Percentiles rank a stretch among this genome's conserved stretches.
Conservation (phyloP, 2,329 filamentous ascomycete genomes). For the Fusarium multiceps region DNA sequence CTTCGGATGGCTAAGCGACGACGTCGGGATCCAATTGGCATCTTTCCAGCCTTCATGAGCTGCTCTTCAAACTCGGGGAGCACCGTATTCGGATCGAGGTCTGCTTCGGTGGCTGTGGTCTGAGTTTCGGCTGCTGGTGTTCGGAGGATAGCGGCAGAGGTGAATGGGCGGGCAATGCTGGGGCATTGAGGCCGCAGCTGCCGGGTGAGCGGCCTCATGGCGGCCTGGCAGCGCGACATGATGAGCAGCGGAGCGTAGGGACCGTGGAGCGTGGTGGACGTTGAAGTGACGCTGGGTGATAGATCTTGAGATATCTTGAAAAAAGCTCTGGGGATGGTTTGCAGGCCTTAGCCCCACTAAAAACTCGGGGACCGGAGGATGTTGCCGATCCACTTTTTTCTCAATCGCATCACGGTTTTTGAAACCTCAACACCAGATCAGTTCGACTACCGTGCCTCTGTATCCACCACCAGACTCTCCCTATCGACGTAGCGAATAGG, state of each 20-base stretch:
- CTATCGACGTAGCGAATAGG: conserved; percentile 2
- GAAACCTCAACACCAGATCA: conserved; percentile 30
- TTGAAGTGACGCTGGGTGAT: conserved; percentile 26
- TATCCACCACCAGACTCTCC: conserved; percentile 22
- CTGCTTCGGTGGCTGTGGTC: conserved; percentile 46
- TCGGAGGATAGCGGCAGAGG: conserved; percentile 48
- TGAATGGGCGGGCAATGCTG: conserved; percentile 49
- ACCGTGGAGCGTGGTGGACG: conserved; percentile 13
- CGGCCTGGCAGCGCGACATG: conserved; percentile 72
- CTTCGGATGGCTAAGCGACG: conserved; percentile 78
- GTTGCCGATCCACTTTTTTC: conserved; percentile 45
- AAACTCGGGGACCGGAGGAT: conserved; percentile 44
- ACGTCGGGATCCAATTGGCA: conserved; percentile 85
- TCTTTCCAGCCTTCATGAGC: conserved; percentile 74
- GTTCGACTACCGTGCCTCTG: neutral
- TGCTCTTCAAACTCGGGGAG: conserved; percentile 68
- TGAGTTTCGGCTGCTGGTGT: conserved; percentile 46
- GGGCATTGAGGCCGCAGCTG: conserved; percentile 59
- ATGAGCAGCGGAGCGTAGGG: conserved; percentile 31
- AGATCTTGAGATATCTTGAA: conserved; percentile 34
- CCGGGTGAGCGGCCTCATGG: conserved; percentile 66
- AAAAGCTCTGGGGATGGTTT: conserved; percentile 46
- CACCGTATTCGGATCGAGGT: conserved; percentile 76
- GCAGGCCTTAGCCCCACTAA: conserved; percentile 44
- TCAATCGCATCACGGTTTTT: conserved; percentile 45